Evolutionary conservation across 179 eudicot genomes (phyloP).

Genomic region (Corrigiola litoralis): DNA sequence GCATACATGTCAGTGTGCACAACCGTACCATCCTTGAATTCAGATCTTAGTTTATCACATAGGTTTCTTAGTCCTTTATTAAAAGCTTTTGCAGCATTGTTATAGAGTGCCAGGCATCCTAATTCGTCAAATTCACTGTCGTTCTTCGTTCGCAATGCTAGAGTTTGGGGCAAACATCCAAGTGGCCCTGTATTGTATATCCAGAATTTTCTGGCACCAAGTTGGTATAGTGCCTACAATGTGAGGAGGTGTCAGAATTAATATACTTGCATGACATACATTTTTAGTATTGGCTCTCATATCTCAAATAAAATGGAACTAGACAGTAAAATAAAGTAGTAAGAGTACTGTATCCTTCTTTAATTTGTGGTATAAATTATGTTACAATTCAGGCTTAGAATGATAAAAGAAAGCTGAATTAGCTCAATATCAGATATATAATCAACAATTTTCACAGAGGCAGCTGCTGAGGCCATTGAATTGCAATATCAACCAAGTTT

Average conservation of each 20-base stretch:
- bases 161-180: constrained; percentile 72
- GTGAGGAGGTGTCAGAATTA: not conserved
- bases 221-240: constrained; percentile 49
- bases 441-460: not conserved
- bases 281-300: too few species aligned
- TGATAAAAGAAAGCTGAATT: too few species aligned
- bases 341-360: not conserved
- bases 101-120: constrained; percentile 68
- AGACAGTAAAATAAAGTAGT: not conserved
- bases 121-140: constrained; percentile 49
- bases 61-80: constrained; percentile 34
- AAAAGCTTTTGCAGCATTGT: constrained; percentile 67
- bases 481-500: too few species aligned
- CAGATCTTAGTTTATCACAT: constrained; percentile 23
- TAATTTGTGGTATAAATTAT: not conserved
- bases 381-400: too few species aligned
- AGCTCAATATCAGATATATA: too few species aligned
- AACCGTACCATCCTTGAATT: constrained; percentile 20
- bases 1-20: constrained; percentile 54
- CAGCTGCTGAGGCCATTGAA: not conserved
- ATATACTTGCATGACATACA: not conserved
- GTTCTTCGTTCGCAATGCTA: constrained; percentile 41
- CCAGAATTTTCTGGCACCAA: constrained; percentile 85
- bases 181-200: constrained; percentile 84
- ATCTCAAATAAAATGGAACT: not conserved